phyloP scores from a whole-genome alignment of 805 yeast species.

The Peterozyma toletana region DNA sequence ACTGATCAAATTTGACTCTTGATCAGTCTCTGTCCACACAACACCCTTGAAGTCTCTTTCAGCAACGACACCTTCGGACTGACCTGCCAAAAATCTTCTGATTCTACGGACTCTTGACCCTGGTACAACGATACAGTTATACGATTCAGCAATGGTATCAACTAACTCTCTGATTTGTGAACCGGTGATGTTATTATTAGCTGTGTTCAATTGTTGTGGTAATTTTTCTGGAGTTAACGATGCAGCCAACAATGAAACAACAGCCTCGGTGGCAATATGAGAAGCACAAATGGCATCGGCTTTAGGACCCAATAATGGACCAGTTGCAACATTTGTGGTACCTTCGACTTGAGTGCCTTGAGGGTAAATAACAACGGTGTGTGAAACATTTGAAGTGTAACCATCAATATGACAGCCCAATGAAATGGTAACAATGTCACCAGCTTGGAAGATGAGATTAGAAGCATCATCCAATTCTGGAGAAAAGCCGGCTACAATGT shows the following conservation, averaged over 20 bases:
- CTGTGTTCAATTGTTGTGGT: constrained; percentile 41
- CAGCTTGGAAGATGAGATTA: constrained; percentile 46
- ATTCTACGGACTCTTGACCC: constrained; percentile 89
- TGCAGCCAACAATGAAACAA: constrained; percentile 68
- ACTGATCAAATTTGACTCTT: constrained; percentile 51
- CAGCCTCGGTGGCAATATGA: constrained; percentile 82
- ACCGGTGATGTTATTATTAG: constrained; percentile 51
- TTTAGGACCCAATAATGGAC: constrained; percentile 75
- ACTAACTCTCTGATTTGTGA: constrained; percentile 64
- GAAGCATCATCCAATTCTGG: constrained; percentile 72
- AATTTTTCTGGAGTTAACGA: constrained; percentile 70
- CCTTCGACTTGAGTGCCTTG: constrained; percentile 28
- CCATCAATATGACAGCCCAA: constrained; percentile 95
- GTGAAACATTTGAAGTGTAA: constrained; percentile 80
- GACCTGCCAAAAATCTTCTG: constrained; percentile 93
- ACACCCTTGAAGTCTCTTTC: constrained; percentile 93
- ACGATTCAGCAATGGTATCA: constrained; percentile 79
- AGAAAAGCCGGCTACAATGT: constrained; percentile 68
- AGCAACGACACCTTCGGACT: constrained; percentile 85
- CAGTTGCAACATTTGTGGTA: constrained; percentile 27
- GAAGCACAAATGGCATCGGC: constrained; percentile 91
- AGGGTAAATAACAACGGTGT: constrained; percentile 80
- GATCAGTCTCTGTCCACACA: constrained; percentile 78
- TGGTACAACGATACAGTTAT: constrained; percentile 81
- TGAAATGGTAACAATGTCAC: constrained; percentile 80